Evolutionary conservation across 73 alveolate genomes (phyloP), one percentile per base, ranked within the genome.

Genomic region (Stentor roeselii): DNA sequence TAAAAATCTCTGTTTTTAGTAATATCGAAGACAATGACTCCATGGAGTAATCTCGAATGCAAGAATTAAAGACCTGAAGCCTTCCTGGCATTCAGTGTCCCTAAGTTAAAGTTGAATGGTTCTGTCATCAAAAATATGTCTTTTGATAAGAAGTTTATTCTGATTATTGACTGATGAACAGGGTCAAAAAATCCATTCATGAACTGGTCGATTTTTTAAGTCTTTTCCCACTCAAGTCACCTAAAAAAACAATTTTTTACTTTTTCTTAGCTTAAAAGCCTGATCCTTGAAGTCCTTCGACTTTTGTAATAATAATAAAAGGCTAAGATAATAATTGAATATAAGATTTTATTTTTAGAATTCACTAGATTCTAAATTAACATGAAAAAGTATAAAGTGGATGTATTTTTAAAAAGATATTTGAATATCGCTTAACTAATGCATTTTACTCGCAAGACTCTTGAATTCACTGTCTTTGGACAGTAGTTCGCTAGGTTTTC

Each of bases 1-100:
- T 60, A 77, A 82, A 88, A 90, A 94, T 36, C 93, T 95, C 82
- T 83, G 97, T 50, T 87, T 89, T 87, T 92, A 86, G 89, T 90
- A 76, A 76, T 76, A 76, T 4, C 86, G 37, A 39, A 39, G 39
- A 34, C 89, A 76, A 88, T 87, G 39, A 88, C 85, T n/a, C 93
- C 3, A 83, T 89, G 1, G 89, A 83, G 36, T 88, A 84, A 67
- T 88, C 93, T 40, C 93, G 86, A 34, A 88, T 88, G 87, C 2
- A 30, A 91, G 93, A 74, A 88, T 88, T 32, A 83, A 67, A 67
- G 91, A 74, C 77, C 93, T 87, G 35, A 88, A 83, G 36, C 92
- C 88, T 58, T 88, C 67, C 21, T 50, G 67, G 6, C 67, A 6
- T 11, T 6, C 67, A 11, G 67, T 50, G 21, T 50, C 67, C 67